Conservation (phyloP, 108 stramenopile species). For the Stephanodiscus triporus region DNA sequence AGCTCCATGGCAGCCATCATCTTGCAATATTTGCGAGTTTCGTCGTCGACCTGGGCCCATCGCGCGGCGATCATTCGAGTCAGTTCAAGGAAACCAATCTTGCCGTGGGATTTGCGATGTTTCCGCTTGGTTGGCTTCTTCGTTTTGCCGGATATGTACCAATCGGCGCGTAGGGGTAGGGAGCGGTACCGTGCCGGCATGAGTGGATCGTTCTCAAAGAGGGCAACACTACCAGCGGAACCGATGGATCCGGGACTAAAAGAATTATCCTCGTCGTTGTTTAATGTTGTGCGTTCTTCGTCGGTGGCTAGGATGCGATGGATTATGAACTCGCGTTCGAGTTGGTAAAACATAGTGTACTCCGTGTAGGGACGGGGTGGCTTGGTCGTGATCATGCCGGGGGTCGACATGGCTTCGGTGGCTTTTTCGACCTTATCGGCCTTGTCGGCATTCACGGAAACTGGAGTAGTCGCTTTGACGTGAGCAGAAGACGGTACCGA, state of each 20-base stretch:
- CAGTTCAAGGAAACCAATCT: slow-evolving; percentile 79
- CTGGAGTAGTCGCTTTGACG: neutral
- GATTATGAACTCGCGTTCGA: slow-evolving; percentile 47
- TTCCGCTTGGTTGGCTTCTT: slow-evolving; percentile 46
- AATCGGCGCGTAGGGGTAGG: slow-evolving; percentile 46
- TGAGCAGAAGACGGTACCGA: neutral
- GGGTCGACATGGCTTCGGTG: neutral
- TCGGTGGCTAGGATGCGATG: slow-evolving; percentile 28
- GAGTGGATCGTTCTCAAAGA: slow-evolving; percentile 47
- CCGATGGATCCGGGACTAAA: neutral
- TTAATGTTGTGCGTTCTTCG: slow-evolving; percentile 7
- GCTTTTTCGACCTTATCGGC: neutral
- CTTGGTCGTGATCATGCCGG: slow-evolving; percentile 32
- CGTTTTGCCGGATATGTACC: slow-evolving; percentile 48
- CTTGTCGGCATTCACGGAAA: neutral
- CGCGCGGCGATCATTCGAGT: slow-evolving; percentile 64
- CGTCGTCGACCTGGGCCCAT: slow-evolving; percentile 57
- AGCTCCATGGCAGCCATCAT: slow-evolving; percentile 52
- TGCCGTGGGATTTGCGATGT: slow-evolving; percentile 82
- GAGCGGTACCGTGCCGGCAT: slow-evolving; percentile 44
- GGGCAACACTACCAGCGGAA: slow-evolving; percentile 7
- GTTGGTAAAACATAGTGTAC: slow-evolving; percentile 54
- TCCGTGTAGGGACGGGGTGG: slow-evolving; percentile 53
- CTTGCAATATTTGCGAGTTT: slow-evolving; percentile 42
- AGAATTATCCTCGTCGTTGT: neutral